Evolutionary conservation across 2,329 filamentous ascomycete genomes (phyloP).

Genomic region (Chaetoscypha palmicola): DNA sequence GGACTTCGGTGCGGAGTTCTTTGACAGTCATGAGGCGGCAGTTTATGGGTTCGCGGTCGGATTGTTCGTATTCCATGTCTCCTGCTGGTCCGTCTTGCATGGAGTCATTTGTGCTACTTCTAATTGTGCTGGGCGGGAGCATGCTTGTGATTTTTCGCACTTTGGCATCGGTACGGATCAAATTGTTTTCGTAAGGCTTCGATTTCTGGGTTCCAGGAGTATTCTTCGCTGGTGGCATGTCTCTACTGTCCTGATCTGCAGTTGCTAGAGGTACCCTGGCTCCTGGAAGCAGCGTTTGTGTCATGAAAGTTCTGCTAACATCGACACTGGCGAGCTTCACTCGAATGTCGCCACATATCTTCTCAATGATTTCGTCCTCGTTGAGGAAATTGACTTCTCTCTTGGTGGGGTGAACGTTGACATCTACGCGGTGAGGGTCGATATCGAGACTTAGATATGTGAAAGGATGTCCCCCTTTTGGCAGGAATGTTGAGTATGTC

Average conservation of each 20-base stretch:
- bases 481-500: conserved; percentile 78
- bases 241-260: conserved; percentile 14
- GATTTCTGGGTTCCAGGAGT: conserved; percentile 40
- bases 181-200: conserved; percentile 72
- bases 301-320: conserved; percentile 88
- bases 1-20: conserved; percentile 72
- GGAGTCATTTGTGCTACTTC: conserved; percentile 25
- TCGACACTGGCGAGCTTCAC: conserved; percentile 78
- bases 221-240: conserved; percentile 6
- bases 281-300: conserved; percentile 79
- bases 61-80: conserved; percentile 62
- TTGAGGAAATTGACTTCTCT: conserved; percentile 95
- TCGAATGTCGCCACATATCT: conserved; percentile 74
- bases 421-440: conserved; percentile 85
- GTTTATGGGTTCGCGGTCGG: conserved; percentile 59
- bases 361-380: conserved; percentile 90
- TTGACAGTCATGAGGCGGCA: conserved; percentile 82
- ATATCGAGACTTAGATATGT: conserved; percentile 89
- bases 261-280: conserved; percentile 37
- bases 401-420: conserved; percentile 97
- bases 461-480: conserved; percentile 92
- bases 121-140: conserved; percentile 55
- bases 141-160: conserved; percentile 95
- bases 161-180: conserved; percentile 83
- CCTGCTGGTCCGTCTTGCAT: conserved; percentile 28